Evolutionary conservation across 371 early-diverging fungal species (phyloP).

Genomic region (Mortierella sp.): DNA sequence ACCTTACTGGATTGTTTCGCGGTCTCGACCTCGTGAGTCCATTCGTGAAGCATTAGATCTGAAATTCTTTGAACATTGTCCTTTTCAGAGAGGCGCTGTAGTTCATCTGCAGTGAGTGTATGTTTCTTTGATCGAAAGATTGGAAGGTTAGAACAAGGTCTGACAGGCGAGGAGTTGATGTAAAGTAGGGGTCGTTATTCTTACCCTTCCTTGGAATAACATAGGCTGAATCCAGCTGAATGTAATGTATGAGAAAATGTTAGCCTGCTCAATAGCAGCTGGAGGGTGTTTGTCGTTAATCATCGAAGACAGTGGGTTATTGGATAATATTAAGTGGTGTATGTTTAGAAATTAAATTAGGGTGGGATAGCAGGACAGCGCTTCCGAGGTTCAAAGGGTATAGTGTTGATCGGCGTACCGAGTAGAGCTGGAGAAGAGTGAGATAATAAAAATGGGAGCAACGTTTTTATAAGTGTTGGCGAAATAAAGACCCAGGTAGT

Average conservation of each 20-base stretch:
- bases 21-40: slow-evolving; percentile 40
- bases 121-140: slow-evolving; percentile 18
- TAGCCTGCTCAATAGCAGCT: slow-evolving; percentile 41
- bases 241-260: slow-evolving; percentile 42
- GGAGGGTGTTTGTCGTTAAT: slow-evolving; percentile 38
- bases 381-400: no score
- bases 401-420: neutral
- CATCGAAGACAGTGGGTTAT: slow-evolving; percentile 4
- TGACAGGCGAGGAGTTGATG: neutral
- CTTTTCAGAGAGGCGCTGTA: slow-evolving; percentile 40
- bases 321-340: neutral
- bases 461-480: no score
- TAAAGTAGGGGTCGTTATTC: no score
- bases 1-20: slow-evolving; percentile 18
- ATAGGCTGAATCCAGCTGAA: slow-evolving; percentile 56
- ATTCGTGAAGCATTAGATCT: slow-evolving; percentile 38
- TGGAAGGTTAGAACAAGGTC: neutral
- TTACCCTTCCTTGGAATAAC: slow-evolving; percentile 46
- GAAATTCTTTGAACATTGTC: slow-evolving; percentile 46
- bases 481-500: no score
- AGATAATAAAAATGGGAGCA: neutral
- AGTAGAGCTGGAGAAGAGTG: neutral
- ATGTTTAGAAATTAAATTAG: no score
- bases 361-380: no score
- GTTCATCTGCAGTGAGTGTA: slow-evolving; percentile 35